Conservation (phyloP, 1,284 basidiomycete species). For the Ustilago loliicola region DNA sequence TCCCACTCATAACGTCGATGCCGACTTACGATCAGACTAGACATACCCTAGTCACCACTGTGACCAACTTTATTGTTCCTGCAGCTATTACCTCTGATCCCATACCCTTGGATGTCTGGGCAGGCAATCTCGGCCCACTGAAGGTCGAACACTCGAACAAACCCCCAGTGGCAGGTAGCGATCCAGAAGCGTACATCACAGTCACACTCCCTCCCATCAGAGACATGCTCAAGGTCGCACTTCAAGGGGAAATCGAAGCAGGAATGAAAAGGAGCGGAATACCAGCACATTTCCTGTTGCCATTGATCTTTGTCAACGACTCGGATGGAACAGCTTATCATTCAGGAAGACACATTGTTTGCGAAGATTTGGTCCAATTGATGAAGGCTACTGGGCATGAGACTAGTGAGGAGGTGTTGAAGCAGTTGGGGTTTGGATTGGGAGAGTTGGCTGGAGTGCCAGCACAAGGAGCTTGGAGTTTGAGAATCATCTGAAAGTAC, state of each 20-base stretch:
- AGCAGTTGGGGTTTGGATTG: slow-evolving; percentile 56
- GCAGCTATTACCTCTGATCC: slow-evolving; percentile 72
- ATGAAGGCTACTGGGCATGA: slow-evolving; percentile 58
- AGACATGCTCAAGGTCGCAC: slow-evolving; percentile 39
- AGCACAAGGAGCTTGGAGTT: slow-evolving; percentile 53
- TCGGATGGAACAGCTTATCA: slow-evolving; percentile 65
- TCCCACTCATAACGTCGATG: slow-evolving; percentile 85
- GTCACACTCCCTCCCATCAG: slow-evolving; percentile 52
- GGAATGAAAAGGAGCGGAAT: not conserved
- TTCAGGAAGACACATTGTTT: slow-evolving; percentile 59
- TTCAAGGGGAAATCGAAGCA: slow-evolving; percentile 9
- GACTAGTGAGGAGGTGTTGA: slow-evolving; percentile 49
- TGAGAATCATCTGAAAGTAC: slow-evolving; percentile 45
- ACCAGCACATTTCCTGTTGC: slow-evolving; percentile 51
- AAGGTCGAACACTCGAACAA: slow-evolving; percentile 31
- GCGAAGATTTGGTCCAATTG: slow-evolving; percentile 58
- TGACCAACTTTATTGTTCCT: slow-evolving; percentile 69
- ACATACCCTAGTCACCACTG: slow-evolving; percentile 83
- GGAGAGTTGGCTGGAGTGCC: slow-evolving; percentile 46
- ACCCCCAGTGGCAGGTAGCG: slow-evolving; percentile 14
- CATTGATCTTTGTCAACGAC: slow-evolving; percentile 65
- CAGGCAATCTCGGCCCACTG: slow-evolving; percentile 85
- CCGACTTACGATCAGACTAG: slow-evolving; percentile 80
- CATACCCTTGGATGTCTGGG: slow-evolving; percentile 83
- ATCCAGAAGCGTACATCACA: slow-evolving; percentile 48